phyloP scores from a whole-genome alignment of 495 filamentous ascomycete species.

The Astrothelium subdiscretum region DNA sequence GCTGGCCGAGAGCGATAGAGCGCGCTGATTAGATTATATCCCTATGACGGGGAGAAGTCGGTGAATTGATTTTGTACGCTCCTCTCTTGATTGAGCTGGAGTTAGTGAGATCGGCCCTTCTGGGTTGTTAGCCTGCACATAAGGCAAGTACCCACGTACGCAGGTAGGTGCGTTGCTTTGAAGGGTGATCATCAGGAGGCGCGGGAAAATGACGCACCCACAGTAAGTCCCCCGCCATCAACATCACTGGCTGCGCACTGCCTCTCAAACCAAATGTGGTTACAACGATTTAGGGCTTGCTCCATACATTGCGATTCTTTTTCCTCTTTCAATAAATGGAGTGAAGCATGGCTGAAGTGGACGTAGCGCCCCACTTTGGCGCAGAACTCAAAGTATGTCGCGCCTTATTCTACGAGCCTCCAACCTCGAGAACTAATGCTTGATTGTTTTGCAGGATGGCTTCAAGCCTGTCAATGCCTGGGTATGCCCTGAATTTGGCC shows the following conservation, averaged over 20 bases:
- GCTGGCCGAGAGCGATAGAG: too few relatives aligned
- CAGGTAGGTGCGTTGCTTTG: background rate
- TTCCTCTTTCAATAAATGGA: background rate
- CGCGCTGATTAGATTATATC: too few relatives aligned
- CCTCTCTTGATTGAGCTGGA: too few relatives aligned
- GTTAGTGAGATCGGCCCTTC: too few relatives aligned
- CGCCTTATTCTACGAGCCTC: too few relatives aligned
- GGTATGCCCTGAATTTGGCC: too few relatives aligned
- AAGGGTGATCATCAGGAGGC: background rate
- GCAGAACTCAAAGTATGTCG: slow-evolving; percentile 15
- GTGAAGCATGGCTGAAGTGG: slow-evolving; percentile 19
- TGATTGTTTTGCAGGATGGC: slow-evolving; percentile 50
- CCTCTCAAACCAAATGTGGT: background rate
- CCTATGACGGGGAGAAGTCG: too few relatives aligned
- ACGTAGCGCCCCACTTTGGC: slow-evolving; percentile 19
- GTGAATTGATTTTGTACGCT: too few relatives aligned
- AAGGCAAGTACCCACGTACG: too few relatives aligned
- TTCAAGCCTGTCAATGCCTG: slow-evolving; percentile 91
- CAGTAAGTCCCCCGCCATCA: background rate
- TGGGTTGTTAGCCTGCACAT: too few relatives aligned
- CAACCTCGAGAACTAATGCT: background rate
- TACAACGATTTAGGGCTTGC: background rate
- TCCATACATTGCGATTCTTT: background rate
- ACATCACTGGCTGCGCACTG: background rate
- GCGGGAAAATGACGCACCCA: too few relatives aligned